Conservation (phyloP, 106 monocot species). For the Triglochin maritima region DNA sequence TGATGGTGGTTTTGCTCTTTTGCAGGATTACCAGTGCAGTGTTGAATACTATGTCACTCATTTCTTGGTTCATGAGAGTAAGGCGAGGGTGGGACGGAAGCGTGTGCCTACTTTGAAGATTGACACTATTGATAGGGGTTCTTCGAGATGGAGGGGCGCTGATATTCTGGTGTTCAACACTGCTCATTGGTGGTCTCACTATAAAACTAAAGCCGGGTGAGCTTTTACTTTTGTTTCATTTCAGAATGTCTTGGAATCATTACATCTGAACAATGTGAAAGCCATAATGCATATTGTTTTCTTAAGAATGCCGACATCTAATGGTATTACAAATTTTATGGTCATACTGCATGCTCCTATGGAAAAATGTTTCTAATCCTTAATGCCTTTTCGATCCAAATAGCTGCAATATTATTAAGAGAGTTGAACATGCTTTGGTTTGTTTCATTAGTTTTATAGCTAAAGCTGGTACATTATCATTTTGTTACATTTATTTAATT, state of each 20-base stretch:
- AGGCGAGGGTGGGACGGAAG: conserved; percentile 50
- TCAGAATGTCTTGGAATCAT: not conserved
- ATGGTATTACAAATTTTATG: too few relatives aligned
- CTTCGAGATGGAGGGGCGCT: conserved; percentile 80
- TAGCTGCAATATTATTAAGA: too few relatives aligned
- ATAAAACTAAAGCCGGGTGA: conserved; percentile 91
- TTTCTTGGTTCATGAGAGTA: conserved; percentile 81
- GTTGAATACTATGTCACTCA: conserved; percentile 82
- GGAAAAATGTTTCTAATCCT: too few relatives aligned
- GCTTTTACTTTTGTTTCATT: conserved; percentile 1
- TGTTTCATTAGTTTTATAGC: too few relatives aligned
- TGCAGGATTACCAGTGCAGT: conserved; percentile 89
- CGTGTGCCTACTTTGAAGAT: conserved; percentile 48
- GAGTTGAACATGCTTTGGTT: too few relatives aligned
- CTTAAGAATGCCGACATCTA: too few relatives aligned
- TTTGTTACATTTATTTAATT: too few relatives aligned
- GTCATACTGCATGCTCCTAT: too few relatives aligned
- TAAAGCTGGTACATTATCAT: too few relatives aligned
- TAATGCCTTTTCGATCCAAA: too few relatives aligned
- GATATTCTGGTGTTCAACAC: conserved; percentile 86
- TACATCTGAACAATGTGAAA: not conserved
- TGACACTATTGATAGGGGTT: conserved; percentile 65
- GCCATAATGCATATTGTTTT: too few relatives aligned
- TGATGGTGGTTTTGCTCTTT: not conserved
- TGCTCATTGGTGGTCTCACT: conserved; percentile 91